Evolutionary conservation across 2,329 filamentous ascomycete species (phyloP), one percentile per base, ranked within the genome.

Genomic region (Colletotrichum salicis): DNA sequence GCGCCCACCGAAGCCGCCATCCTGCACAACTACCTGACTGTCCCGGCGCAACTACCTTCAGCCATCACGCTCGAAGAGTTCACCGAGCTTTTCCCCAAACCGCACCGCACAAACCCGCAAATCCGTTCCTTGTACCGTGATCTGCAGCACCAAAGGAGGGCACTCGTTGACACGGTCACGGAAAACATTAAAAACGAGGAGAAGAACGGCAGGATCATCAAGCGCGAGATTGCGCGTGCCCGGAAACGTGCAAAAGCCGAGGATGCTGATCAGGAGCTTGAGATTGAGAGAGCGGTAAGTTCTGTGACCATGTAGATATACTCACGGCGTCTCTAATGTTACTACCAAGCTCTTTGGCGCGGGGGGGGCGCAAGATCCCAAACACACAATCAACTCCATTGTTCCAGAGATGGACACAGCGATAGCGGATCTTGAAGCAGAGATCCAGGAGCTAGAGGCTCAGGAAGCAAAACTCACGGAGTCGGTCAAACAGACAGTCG

Each of bases 1-100:
- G 85, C 93, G 4, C 91, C 92, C 10, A 92, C 91, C 56, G 95
- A 97, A 83, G 86, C 89, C 67, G 88, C 90, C 33, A 93, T 97
- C 74, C 88, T 97, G 63, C 87, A 87, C 77, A 92, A 92, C 81
- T 97, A 96, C 80, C 89, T 97, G 70, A 88, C 97, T 45, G 87
- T 92, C 35, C 93, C 94, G 13, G 91, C 94, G 8, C 88, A 92
- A 33, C 86, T 97, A 48, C 91, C 93, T 54, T 88, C 92, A 74
- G 89, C 95, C 78, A 85, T 95, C 75, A 91, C 94, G 8, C 87
- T 95, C 58, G 86, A 91, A 69, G 89, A 94, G 75, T 97, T 97
- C 84, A 90, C 89, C 55, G 87, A 91, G 33, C 87, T 96, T 54
- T 96, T 97, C 78, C 94, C 94, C 12, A 89, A 87, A 62, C 82